These are phyloP conservation scores for Calonectria honghensis DNA, from an alignment of 2,329 filamentous ascomycete genomes.

Conservation along the genomic window DNA sequence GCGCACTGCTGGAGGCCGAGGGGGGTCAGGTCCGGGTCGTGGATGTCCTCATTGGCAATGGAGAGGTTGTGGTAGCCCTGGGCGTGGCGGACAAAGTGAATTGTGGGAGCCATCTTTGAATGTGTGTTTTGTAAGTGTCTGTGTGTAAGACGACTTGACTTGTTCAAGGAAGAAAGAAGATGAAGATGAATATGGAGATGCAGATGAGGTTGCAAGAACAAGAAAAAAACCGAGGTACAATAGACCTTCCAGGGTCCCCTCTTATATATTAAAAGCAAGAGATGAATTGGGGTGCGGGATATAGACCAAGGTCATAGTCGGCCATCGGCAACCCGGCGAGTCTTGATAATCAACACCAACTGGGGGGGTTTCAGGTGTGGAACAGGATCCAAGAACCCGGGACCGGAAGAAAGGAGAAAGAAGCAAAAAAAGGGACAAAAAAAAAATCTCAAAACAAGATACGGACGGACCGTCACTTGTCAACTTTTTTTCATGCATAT, in stretches of 20 bases:
- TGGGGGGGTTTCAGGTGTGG: not conserved
- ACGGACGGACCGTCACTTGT: not conserved
- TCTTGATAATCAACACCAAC: constrained; percentile 6
- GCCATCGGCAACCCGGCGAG: constrained; percentile 21
- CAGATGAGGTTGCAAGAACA: not conserved
- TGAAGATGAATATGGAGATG: not conserved
- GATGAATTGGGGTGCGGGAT: constrained; percentile 18
- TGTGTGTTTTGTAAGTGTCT: not conserved
- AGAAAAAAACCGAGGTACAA: not conserved
- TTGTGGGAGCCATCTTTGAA: constrained; percentile 68
- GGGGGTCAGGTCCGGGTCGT: constrained; percentile 86
- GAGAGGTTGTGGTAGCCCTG: constrained; percentile 89
- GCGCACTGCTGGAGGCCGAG: constrained; percentile 86
- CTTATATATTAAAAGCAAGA: constrained; percentile 4
- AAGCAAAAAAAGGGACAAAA: not conserved
- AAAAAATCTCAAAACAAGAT: not conserved
- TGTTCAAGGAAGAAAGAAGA: not conserved
- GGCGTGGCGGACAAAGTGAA: constrained; percentile 84
- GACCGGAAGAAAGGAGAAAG: not conserved
- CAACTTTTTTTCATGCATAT: not conserved
- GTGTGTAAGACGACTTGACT: not conserved
- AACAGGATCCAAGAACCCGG: not conserved
- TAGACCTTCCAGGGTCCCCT: not conserved
- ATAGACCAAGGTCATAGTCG: constrained; percentile 26
- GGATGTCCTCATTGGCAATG: constrained; percentile 80